Base-by-base conservation (phyloP, 768 basidiomycete species). In the Pulveroboletus sp. region DNA sequence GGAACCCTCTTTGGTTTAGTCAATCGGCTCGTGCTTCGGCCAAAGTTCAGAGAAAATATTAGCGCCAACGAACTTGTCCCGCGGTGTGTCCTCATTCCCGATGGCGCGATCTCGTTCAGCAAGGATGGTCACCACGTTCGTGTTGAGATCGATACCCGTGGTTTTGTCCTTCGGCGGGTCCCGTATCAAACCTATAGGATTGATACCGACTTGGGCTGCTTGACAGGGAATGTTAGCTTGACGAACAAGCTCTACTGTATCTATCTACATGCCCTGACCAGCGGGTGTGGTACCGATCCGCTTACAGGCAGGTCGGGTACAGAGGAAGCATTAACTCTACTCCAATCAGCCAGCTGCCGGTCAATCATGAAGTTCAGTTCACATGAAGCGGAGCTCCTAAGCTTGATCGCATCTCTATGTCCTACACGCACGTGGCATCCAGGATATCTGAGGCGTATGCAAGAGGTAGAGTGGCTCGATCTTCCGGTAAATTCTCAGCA, bases 231-330 rank as follows among this genome's bases (percentile, higher is more conserved):
- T 9, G 54, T 42, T 3, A 65, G 56, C n/a, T 43, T 71, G 35
- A 52, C 50, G 2, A 65, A 61, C 50, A 58, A 57, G 38, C 60
- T 77, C 8, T 76, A 67, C 47, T 65, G 64, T 40, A 62, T 70
- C 3, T 75, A 75, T 44, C 63, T 80, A 14, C 79, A 80, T 39
- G 73, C 74, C 15, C 49, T 76, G 3, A 77, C 71, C 2, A 71
- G 72, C n/a, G 68, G 71, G 39, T 69, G 68, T 40, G 58, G 73
- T 14, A 63, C 67, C 10, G 78, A 80, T 58, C 73, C 75, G 4
- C 62, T 80, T 17, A 75, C 72, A 0, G 55, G 57, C 15, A 70
- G 71, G 8, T 73, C 72, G 0, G 78, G 78, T 4, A 70, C 71
- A 1, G 70, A 75, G 36, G 69, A 77, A 42, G 76, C 77, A 0